Evolutionary conservation across 2,329 filamentous ascomycete species (phyloP).

Genomic region (Stenocarpella maydis): DNA sequence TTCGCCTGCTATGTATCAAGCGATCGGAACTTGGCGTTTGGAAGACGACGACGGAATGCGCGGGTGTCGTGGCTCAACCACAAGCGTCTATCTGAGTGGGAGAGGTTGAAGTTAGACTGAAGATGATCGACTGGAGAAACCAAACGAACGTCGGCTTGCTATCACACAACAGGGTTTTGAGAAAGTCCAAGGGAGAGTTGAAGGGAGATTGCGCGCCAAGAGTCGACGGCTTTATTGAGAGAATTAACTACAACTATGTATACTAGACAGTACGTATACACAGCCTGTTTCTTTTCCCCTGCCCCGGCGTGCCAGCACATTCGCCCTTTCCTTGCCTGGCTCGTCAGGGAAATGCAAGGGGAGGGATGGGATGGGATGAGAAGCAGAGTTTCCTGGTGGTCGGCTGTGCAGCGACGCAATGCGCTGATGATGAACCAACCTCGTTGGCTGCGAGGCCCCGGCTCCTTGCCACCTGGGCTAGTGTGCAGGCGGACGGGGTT

Average conservation of each 20-base stretch:
- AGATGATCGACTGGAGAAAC: slow-evolving; percentile 1
- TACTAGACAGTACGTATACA: too few species aligned
- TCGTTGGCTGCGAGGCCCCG: slow-evolving; percentile 7
- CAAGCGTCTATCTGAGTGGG: slow-evolving; percentile 3
- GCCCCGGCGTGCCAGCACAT: slow-evolving; percentile 15
- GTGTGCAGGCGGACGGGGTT: slow-evolving; percentile 4
- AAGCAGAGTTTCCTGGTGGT: slow-evolving; percentile 5
- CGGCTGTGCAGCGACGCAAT: slow-evolving; percentile 27
- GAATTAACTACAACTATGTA: neutral
- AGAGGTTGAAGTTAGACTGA: neutral
- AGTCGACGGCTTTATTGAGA: slow-evolving; percentile 29
- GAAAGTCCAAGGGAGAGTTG: slow-evolving; percentile 10
- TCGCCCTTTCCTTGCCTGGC: slow-evolving; percentile 9
- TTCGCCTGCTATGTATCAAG: neutral
- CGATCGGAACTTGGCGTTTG: neutral
- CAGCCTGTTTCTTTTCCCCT: too few species aligned
- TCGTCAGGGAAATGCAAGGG: slow-evolving; percentile 18
- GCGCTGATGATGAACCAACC: neutral
- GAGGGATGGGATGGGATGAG: slow-evolving; percentile 9
- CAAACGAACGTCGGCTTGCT: slow-evolving; percentile 9
- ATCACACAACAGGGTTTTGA: neutral
- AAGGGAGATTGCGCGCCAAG: slow-evolving; percentile 25
- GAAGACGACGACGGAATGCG: neutral
- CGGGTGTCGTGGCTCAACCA: slow-evolving; percentile 16
- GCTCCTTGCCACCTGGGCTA: slow-evolving; percentile 2